Evolutionary conservation across 805 yeast species (phyloP), one percentile per base, ranked within the genome.

Genomic region (Ogataea ganodermae): DNA sequence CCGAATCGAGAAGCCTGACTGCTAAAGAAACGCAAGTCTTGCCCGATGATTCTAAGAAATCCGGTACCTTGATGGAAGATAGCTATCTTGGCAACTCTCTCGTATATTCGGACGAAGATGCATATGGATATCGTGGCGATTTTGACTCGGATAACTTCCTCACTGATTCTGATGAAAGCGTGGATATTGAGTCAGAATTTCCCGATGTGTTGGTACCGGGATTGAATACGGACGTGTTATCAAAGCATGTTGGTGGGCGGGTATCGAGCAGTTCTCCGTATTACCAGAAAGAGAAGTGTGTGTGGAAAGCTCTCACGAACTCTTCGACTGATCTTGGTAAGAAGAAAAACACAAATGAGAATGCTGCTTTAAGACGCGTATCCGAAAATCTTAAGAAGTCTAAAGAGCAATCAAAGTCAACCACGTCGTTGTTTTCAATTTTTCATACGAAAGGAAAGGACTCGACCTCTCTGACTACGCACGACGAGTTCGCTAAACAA

Each of bases 61-160:
- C 66, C 0, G 57, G 58, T 26, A 51, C 54, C 9, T 32, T 56
- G 1, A 42, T 55, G 4, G 72, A 64, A 18, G 67, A 65, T 13
- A 58, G 58, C 32, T 58, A 50, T 28, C 53, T 46, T 37, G 43
- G 42, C 33, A 46, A 57, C 31, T 46, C 52, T 21, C 2, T 43
- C 7, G 26, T 38, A 21, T 51, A 44, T n/a, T 40, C 52, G 7
- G 56, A 27, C 4, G 49, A 38, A 8, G 51, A 46, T 28, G 50
- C 39, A 6, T 44, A 38, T 32, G 49, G 45, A 3, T 53, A 40
- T 35, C 48, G 41, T 3, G 48, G 48, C 27, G 56, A 50, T 22
- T 53, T 63, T 18, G 68, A 62, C 27, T 62, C 65, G 0, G 70
- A 62, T 36, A 62, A 62, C 37, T 61, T 53, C 27, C 41, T 61